Evolutionary conservation across 305 asterid species (phyloP), one percentile per base, ranked within the genome.

Genomic region (Plantago lanceolata): DNA sequence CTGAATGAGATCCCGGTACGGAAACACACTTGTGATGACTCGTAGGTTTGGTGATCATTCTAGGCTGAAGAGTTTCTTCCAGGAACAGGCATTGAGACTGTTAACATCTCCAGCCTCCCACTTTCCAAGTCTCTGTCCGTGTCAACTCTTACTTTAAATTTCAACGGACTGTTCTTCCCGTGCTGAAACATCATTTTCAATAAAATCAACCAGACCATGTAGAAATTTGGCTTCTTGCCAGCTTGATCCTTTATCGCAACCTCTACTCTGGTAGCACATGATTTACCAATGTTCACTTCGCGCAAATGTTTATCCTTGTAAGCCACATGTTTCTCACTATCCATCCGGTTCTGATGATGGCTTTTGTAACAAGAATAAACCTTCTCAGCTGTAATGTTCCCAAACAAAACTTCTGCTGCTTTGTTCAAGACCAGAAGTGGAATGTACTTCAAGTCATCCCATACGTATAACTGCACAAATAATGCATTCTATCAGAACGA

Each of bases 401-500:
- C 95, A 50, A 83, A 85, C 64, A 85, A 69, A 57, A 79, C 50
- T 60, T 85, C 83, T 64, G 93, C 93, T 6, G 90, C 90, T 73
- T 78, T 76, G 71, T 85, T 85, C 43, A 56, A 57, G 56, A 87
- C 88, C 4, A 76, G 68, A 73, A 83, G 73, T 6, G 93, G 86
- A 53, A 81, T 76, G 67, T 81, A 78, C 61, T 75, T 73, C 21
- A 72, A 57, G 67, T 81, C 93, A 60, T 87, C 96, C 85, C 87
- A 83, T 37, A 81, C 88, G 19, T 87, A 85, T 59, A 87, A 71
- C 90, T 87, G 88, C 72, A 82, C 48, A 56, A 64, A 24, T 19
- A 67, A 50, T 55, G 59, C 56, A 62, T 49, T 44, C 13, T 26
- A 51, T 61, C 40, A 54, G 28, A 55, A 37, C 14, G 29, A 24